Base-by-base conservation (phyloP, 257 asterid genomes). In the Solanum arcanum region DNA sequence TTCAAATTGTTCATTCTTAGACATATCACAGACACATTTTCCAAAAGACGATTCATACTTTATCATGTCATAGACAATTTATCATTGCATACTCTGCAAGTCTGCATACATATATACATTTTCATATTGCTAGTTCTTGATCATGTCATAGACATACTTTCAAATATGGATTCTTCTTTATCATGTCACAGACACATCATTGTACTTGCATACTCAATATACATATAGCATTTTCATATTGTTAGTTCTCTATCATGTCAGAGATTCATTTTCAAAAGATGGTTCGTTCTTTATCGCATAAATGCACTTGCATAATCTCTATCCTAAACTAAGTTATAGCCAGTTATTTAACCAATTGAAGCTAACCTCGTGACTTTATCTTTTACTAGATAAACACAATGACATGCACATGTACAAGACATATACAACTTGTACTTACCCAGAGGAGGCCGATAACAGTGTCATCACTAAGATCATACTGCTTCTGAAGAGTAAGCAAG, bases 391-490 rank as follows among this genome's bases (percentile, higher is more conserved):
- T 25, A 77, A 9, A 46, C 11, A 42, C 1, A 35, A 16, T 25
- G 66, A 27, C 9, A 41, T 5, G 0, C 44, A 12, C 21, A 75
- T 2, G 60, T 15, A 46, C 1, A 78, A 46, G 52, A 31, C 25
- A 33, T 33, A 33, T 33, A 20, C 33, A 12, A 42, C 1, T 35
- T 8, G 42, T 18, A 72, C 93, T 86, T 90, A 95, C 98, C 99
- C 99, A 96, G 3, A 94, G 98, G 86, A 96, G 99, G 87, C 98
- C 94, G 23, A 90, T 94, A 66, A 96, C 87, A 0, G 98, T 90
- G 90, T 96, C 98, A 29, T 96, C 96, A 10, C 92, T 89, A 20
- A 96, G 94, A 11, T 96, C 95, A 84, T 96, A 94, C 49, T 96
- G 93, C 86, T 94, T 91, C 85, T 96, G 95, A 70, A 94, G 96